phyloP scores from a whole-genome alignment of 768 basidiomycete species.

The Collybia nuda region DNA sequence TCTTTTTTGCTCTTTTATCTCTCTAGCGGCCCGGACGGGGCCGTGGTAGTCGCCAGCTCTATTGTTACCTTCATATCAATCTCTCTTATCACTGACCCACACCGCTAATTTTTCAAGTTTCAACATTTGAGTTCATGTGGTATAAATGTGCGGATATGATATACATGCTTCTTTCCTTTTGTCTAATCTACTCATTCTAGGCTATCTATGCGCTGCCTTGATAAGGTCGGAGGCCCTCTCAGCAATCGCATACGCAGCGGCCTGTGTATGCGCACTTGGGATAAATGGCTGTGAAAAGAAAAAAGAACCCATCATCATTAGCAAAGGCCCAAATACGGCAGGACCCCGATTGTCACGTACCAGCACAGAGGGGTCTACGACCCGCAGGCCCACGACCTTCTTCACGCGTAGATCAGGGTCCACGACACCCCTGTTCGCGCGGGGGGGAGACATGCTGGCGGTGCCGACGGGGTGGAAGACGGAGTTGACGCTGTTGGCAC shows the following conservation, averaged over 20 bases:
- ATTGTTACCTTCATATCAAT: too few species aligned
- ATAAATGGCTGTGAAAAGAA: constrained; percentile 10
- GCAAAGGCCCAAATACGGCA: not conserved
- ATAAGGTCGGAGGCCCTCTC: constrained; percentile 15
- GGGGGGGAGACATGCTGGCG: constrained; percentile 23
- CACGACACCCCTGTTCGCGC: constrained; percentile 24
- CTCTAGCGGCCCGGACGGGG: too few species aligned
- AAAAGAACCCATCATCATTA: not conserved
- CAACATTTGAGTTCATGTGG: too few species aligned
- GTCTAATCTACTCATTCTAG: too few species aligned
- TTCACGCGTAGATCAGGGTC: constrained; percentile 31
- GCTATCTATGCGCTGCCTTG: not conserved
- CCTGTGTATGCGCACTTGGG: constrained; percentile 14
- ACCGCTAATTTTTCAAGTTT: too few species aligned
- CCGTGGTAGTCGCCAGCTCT: too few species aligned
- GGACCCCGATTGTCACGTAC: constrained; percentile 13
- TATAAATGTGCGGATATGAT: too few species aligned
- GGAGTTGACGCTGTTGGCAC: constrained; percentile 13
- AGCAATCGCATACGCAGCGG: constrained; percentile 10
- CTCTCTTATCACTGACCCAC: too few species aligned
- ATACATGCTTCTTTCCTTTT: too few species aligned
- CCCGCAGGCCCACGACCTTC: constrained; percentile 25
- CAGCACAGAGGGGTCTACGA: constrained; percentile 34
- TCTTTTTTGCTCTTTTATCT: too few species aligned
- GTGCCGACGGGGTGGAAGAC: constrained; percentile 24